These are phyloP conservation scores for Suhomyces kunorum DNA, from an alignment of 1,139 yeast species.

Conservation along the genomic window DNA sequence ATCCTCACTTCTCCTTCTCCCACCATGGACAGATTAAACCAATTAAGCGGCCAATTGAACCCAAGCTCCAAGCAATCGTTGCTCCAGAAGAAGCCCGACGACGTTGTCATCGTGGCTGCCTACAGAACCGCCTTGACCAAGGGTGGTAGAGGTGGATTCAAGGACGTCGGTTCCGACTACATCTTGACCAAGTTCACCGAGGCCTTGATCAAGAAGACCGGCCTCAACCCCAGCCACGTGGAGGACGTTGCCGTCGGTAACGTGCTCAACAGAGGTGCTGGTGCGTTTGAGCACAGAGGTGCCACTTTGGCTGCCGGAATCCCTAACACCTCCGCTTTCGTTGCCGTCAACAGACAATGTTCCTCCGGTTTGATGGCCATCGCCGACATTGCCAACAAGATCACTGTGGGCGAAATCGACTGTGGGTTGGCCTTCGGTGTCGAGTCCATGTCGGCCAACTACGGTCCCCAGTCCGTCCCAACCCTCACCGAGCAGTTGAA, in stretches of 20 bases:
- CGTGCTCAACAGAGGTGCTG: constrained; percentile 87
- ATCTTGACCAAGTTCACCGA: constrained; percentile 63
- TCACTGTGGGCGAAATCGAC: constrained; percentile 81
- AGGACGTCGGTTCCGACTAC: constrained; percentile 75
- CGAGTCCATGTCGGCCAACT: constrained; percentile 86
- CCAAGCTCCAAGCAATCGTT: constrained; percentile 48
- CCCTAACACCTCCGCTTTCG: constrained; percentile 64
- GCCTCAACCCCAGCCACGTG: constrained; percentile 64
- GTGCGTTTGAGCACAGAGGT: constrained; percentile 90
- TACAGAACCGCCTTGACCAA: constrained; percentile 87
- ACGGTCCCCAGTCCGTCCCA: constrained; percentile 72
- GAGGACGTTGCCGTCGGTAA: constrained; percentile 89
- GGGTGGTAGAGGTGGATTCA: constrained; percentile 82
- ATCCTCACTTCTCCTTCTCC: background rate
- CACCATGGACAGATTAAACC: constrained; percentile 61
- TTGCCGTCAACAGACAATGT: constrained; percentile 90
- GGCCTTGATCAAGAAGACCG: constrained; percentile 59
- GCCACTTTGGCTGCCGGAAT: constrained; percentile 56
- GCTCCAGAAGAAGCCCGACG: constrained; percentile 69
- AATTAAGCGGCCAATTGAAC: constrained; percentile 56
- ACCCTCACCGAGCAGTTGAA: constrained; percentile 55
- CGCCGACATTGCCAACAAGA: constrained; percentile 86
- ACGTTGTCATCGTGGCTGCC: constrained; percentile 84
- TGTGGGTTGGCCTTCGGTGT: constrained; percentile 91
- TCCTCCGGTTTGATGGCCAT: constrained; percentile 92